These are phyloP conservation scores for Wickerhamiella azyma DNA, from an alignment of 805 yeast species.

Conservation along the genomic window DNA sequence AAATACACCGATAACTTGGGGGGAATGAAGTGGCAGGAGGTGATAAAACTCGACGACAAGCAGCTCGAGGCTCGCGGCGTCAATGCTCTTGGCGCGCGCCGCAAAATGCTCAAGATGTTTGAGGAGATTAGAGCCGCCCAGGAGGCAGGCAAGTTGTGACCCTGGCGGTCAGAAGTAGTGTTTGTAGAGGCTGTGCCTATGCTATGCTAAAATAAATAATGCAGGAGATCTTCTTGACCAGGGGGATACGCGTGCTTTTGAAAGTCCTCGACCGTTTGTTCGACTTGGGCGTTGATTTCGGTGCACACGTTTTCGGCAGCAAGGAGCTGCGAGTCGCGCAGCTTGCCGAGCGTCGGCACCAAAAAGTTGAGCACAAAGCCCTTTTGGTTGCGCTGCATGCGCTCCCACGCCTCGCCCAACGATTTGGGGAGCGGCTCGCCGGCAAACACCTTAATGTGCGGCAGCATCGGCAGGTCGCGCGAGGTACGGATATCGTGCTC, in stretches of 20 bases:
- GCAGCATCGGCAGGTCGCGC: neutral
- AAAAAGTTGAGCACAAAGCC: neutral
- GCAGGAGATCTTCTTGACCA: neutral
- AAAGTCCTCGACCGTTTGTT: neutral
- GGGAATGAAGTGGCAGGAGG: slow-evolving; percentile 62
- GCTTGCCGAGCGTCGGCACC: neutral
- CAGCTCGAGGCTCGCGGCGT: slow-evolving; percentile 71
- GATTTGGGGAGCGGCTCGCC: neutral
- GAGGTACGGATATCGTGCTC: slow-evolving; percentile 7
- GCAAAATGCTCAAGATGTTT: slow-evolving; percentile 86
- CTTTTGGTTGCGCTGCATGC: slow-evolving; percentile 3
- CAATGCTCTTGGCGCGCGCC: slow-evolving; percentile 86
- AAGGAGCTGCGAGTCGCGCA: neutral
- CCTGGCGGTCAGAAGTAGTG: neutral
- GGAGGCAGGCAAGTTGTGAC: slow-evolving; percentile 23
- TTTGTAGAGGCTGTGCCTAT: neutral
- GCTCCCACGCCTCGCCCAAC: neutral
- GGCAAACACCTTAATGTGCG: neutral
- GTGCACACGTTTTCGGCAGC: neutral
- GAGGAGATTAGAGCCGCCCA: slow-evolving; percentile 56
- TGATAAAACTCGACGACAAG: slow-evolving; percentile 56
- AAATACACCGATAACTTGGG: slow-evolving; percentile 80
- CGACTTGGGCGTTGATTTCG: neutral
- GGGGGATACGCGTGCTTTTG: neutral
- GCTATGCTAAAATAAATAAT: neutral